These are phyloP conservation scores for Cercospora citrullina DNA, from an alignment of 2,329 filamentous ascomycete genomes.

Conservation along the genomic window DNA sequence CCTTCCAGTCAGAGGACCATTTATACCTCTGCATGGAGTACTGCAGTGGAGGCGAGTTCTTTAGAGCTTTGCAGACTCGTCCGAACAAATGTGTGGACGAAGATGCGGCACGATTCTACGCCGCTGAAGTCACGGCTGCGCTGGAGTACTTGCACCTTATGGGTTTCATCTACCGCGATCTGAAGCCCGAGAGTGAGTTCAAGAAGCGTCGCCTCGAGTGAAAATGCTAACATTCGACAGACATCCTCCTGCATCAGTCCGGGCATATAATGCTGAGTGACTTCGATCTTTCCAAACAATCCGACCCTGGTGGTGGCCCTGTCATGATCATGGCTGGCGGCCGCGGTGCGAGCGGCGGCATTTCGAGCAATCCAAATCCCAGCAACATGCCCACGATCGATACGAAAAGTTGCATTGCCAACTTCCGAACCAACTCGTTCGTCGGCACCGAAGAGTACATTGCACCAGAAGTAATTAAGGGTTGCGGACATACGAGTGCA, in stretches of 20 bases:
- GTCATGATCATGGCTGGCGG: constrained; percentile 86
- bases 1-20: constrained; percentile 98
- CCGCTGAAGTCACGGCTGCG: constrained; percentile 93
- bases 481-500: constrained; percentile 94
- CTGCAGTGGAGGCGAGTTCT: constrained; percentile 98
- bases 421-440: constrained; percentile 98
- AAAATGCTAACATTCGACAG: constrained; percentile 48
- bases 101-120: constrained; percentile 95
- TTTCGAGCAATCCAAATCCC: constrained; percentile 59
- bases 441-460: constrained; percentile 99
- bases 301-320: constrained; percentile 89
- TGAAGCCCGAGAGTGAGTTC: constrained; percentile 90
- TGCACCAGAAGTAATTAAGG: constrained; percentile 97
- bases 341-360: constrained; percentile 65
- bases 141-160: constrained; percentile 96
- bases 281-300: constrained; percentile 98
- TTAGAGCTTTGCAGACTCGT: constrained; percentile 90
- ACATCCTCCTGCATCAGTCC: constrained; percentile 97
- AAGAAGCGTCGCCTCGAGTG: neutral
- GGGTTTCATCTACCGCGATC: constrained; percentile 97
- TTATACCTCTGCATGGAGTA: constrained; percentile 99
- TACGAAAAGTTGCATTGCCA: constrained; percentile 95
- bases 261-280: constrained; percentile 99
- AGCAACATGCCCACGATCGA: constrained; percentile 94
- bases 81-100: constrained; percentile 97